These are phyloP conservation scores for Chernovozyma sophiae-reginae DNA, from an alignment of 1,139 yeast genomes.

Conservation along the genomic window DNA sequence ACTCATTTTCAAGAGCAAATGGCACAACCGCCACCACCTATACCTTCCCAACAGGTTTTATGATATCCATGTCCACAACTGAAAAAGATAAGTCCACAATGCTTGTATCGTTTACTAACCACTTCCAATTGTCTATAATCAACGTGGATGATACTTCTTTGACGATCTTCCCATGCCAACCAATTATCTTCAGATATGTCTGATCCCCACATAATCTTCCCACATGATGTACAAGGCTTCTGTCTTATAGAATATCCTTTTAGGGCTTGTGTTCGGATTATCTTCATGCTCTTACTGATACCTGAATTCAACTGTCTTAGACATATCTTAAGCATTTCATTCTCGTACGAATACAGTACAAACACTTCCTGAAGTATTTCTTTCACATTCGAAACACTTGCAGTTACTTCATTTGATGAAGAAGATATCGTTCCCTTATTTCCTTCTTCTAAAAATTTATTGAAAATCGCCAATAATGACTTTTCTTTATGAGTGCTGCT, in stretches of 20 bases:
- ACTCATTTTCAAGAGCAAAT: slow-evolving; percentile 1
- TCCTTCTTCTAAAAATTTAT: slow-evolving; percentile 39
- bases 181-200: slow-evolving; percentile 41
- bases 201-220: slow-evolving; percentile 60
- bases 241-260: slow-evolving; percentile 60
- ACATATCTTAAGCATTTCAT: slow-evolving; percentile 51
- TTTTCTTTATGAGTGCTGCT: slow-evolving; percentile 18
- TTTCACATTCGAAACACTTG: slow-evolving; percentile 56
- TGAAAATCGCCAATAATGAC: slow-evolving; percentile 49
- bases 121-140: slow-evolving; percentile 3
- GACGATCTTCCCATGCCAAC: slow-evolving; percentile 47
- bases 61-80: slow-evolving; percentile 66
- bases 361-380: slow-evolving; percentile 60
- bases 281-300: slow-evolving; percentile 42
- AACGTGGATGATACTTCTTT: slow-evolving; percentile 12
- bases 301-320: slow-evolving; percentile 52
- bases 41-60: slow-evolving; percentile 45
- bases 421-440: slow-evolving; percentile 12
- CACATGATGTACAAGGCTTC: slow-evolving; percentile 68
- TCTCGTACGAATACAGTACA: slow-evolving; percentile 61
- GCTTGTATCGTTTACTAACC: slow-evolving; percentile 7
- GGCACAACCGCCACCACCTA: slow-evolving; percentile 6
- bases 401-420: slow-evolving; percentile 12
- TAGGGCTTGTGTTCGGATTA: slow-evolving; percentile 34
- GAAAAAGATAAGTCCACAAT: slow-evolving; percentile 28